Evolutionary conservation across 2,329 filamentous ascomycete genomes (phyloP), one percentile per base, ranked within the genome.

Genomic region (Pezicula radicicola): DNA sequence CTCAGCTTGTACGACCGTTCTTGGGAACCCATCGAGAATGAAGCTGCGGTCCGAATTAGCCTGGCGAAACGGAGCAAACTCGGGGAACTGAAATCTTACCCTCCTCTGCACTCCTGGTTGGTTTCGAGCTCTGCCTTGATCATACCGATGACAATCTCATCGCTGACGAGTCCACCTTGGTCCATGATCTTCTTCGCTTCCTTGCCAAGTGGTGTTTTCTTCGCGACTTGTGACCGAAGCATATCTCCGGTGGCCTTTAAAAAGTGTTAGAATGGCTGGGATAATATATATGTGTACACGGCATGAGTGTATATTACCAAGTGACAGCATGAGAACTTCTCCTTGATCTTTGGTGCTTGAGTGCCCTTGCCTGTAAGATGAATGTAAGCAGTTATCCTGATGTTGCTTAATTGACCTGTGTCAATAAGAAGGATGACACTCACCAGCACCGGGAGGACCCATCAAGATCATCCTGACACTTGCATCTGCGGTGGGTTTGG

Each of bases 131-230:
- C 93, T 71, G 87, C 89, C 84, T 94, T 93, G 79, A 99, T 99
- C 94, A 99, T 99, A 75, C 93, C 91, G 73, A 99, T 89, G 83
- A 99, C 93, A 70, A 99, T 99, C 70, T 97, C 93, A 74, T 99
- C 94, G 73, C 91, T 96, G 71, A 99, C 94, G 54, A 99, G 85
- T 63, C 93, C 93, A 65, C 94, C 94, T 71, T 93, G 88, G 70
- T 99, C 94, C 94, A 99, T 99, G 74, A 99, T 99, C 85, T 97
- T 97, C 87, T 99, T 99, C 61, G 94, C 94, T 79, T 97, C 91
- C 69, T 89, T 84, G 64, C 94, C 94, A 60, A 99, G 85, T 54
- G 89, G 75, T 52, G 94, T 99, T 85, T 97, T 97, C 78, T 96
- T 95, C 60, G 93, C 89, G 69, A 99, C 94, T 75, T 99, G 94